Percentiles rank a stretch among this genome's conserved stretches.
Evolutionary conservation across 306 rosid species (phyloP).

Genomic region (Astragalus glycyphyllos): DNA sequence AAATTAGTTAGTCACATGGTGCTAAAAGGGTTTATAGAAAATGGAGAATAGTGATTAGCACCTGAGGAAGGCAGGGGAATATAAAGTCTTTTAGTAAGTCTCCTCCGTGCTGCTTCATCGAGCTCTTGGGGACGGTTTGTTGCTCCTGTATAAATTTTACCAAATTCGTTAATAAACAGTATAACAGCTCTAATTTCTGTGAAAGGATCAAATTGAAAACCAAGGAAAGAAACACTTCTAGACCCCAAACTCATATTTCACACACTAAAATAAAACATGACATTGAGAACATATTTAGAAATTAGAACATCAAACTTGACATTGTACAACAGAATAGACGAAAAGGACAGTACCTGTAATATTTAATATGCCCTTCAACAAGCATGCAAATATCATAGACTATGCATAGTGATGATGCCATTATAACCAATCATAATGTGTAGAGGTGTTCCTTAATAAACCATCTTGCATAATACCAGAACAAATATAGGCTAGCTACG

Average conservation of each 20-base stretch:
- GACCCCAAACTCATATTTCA: neutral
- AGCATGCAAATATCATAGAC: neutral
- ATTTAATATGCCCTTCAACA: neutral
- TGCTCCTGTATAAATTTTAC: conserved; percentile 67
- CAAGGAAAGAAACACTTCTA: conserved; percentile 7
- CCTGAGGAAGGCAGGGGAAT: conserved; percentile 94
- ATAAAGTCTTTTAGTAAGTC: conserved; percentile 88
- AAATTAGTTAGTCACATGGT: conserved; percentile 43
- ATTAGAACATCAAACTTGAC: conserved; percentile 15
- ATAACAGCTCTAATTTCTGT: conserved; percentile 23
- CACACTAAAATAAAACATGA: conserved; percentile 15
- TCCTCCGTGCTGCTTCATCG: conserved; percentile 97
- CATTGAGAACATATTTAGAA: conserved; percentile 16
- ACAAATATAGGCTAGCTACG: conserved; percentile 2
- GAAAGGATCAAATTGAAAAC: conserved; percentile 22
- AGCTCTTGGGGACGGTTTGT: conserved; percentile 97
- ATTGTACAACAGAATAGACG: neutral
- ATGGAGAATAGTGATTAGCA: conserved; percentile 42
- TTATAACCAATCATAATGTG: neutral
- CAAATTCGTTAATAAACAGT: conserved; percentile 29
- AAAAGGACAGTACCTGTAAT: neutral
- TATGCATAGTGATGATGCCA: neutral
- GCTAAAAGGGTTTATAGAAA: conserved; percentile 25
- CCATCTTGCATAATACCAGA: conserved; percentile 15
- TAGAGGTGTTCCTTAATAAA: conserved; percentile 18